phyloP scores from a whole-genome alignment of 495 filamentous ascomycete species.

The Cryomyces antarcticus region DNA sequence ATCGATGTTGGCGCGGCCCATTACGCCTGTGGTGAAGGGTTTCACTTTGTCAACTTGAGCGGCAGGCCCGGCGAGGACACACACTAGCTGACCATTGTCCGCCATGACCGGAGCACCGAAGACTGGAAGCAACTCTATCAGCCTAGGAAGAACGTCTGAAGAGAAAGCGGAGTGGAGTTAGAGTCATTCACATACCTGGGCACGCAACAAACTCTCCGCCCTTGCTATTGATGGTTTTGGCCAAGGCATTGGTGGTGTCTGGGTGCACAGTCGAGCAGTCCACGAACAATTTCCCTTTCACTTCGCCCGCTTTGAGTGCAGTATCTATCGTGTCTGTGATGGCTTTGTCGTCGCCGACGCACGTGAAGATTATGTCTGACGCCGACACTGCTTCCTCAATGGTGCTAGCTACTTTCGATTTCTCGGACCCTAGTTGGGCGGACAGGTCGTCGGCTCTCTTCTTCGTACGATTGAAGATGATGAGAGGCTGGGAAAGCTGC shows the following conservation, averaged over 20 bases:
- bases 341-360: conserved; percentile 60
- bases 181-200: conserved; percentile 24
- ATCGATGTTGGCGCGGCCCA: conserved; percentile 48
- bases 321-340: conserved; percentile 34
- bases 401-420: conserved; percentile 36
- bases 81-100: conserved; percentile 52
- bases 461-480: conserved; percentile 55
- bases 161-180: neutral
- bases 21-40: conserved; percentile 65
- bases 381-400: conserved; percentile 43
- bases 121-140: conserved; percentile 19
- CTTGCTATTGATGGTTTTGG: conserved; percentile 29
- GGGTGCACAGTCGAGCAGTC: conserved; percentile 84
- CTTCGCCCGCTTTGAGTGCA: conserved; percentile 21
- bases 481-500: conserved; percentile 42
- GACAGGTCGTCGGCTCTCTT: conserved; percentile 19
- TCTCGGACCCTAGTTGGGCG: conserved; percentile 21
- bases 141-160: neutral
- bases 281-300: conserved; percentile 51
- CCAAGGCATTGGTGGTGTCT: conserved; percentile 47
- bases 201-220: conserved; percentile 60
- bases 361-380: conserved; percentile 67
- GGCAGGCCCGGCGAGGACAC: conserved; percentile 51
- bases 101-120: conserved; percentile 71
- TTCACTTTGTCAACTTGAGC: conserved; percentile 38